phyloP scores from a whole-genome alignment of 192 early-diverging fungal genomes.

The Backusella sp. region DNA sequence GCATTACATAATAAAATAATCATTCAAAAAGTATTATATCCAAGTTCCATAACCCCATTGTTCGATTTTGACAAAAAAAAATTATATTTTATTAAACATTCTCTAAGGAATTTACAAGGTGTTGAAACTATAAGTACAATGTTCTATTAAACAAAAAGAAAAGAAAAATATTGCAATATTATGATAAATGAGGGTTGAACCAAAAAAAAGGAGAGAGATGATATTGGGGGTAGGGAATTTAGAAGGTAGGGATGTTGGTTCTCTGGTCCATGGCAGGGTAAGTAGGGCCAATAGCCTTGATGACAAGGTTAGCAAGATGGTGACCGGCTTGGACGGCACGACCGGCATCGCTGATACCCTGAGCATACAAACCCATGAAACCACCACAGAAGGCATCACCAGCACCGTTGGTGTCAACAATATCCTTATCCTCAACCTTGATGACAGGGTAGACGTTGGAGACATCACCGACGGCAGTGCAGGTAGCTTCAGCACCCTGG shows the following conservation, averaged over 20 bases:
- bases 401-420: conserved; percentile 97
- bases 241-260: conserved; percentile 33
- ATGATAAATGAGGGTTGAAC: conserved; percentile 1
- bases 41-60: background rate
- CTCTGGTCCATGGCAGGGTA: conserved; percentile 52
- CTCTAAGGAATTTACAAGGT: background rate
- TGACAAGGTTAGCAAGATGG: conserved; percentile 87
- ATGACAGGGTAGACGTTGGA: conserved; percentile 61
- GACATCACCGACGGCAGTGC: conserved; percentile 66
- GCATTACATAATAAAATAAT: background rate
- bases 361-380: conserved; percentile 83
- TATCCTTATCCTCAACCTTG: conserved; percentile 60
- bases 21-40: background rate
- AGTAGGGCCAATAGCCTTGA: conserved; percentile 74
- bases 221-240: conserved; percentile 7
- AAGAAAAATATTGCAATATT: conserved; percentile 6
- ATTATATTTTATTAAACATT: conserved; percentile 1
- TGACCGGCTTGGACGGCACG: conserved; percentile 83
- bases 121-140: conserved; percentile 9
- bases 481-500: conserved; percentile 75
- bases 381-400: conserved; percentile 97
- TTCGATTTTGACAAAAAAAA: background rate
- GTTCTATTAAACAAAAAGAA: background rate
- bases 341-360: conserved; percentile 60
- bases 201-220: background rate